phyloP scores from a whole-genome alignment of 108 stramenopile genomes.

The Schizochytrium sp. region DNA sequence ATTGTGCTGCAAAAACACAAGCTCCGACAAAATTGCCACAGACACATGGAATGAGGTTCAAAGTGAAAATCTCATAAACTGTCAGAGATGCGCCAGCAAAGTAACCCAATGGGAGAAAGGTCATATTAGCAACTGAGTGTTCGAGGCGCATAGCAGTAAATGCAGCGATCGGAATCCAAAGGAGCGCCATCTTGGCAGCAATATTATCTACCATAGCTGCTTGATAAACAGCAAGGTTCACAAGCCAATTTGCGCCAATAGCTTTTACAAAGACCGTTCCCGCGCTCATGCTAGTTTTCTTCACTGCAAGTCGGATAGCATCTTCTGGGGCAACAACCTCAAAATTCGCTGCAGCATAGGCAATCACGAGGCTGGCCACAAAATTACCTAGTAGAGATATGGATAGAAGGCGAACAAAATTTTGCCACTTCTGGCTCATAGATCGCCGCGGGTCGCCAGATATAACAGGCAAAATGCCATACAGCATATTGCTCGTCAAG shows the following conservation, averaged over 20 bases:
- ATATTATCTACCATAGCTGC: not conserved
- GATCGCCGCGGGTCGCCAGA: constrained; percentile 13
- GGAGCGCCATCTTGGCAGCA: not conserved
- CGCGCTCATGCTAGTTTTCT: not conserved
- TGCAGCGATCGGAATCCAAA: constrained; percentile 65
- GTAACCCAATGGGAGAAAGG: constrained; percentile 68
- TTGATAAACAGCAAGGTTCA: constrained; percentile 48
- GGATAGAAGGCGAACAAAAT: not conserved
- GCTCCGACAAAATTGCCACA: constrained; percentile 22
- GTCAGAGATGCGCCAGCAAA: constrained; percentile 68
- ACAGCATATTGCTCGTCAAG: constrained; percentile 54
- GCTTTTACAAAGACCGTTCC: constrained; percentile 60
- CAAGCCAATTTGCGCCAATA: constrained; percentile 60
- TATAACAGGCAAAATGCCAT: not conserved
- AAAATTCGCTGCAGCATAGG: not conserved
- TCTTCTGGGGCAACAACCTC: constrained; percentile 61
- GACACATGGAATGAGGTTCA: constrained; percentile 15
- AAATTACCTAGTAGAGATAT: constrained; percentile 67
- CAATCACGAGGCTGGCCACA: constrained; percentile 63
- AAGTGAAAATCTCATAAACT: constrained; percentile 11
- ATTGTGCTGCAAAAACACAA: constrained; percentile 31
- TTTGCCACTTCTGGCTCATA: not conserved
- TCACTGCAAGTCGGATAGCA: not conserved
- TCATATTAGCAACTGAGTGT: constrained; percentile 75
- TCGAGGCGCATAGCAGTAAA: constrained; percentile 71